These are phyloP conservation scores for Penicillium argentinense DNA, from an alignment of 495 filamentous ascomycete genomes.

Conservation along the genomic window DNA sequence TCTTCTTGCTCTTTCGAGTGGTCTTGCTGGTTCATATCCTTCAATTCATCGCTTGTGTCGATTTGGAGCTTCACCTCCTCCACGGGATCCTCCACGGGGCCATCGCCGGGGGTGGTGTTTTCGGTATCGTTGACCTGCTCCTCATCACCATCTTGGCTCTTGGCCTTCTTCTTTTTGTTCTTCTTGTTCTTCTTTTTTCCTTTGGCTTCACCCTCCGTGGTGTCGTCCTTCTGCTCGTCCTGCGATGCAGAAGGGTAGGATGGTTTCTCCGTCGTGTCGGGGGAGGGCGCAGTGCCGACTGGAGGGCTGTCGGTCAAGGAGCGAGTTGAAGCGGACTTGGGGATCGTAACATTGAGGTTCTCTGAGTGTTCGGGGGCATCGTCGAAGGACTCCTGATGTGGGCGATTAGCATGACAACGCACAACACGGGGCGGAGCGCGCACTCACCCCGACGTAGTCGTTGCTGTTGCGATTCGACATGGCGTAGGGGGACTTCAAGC, in stretches of 20 bases:
- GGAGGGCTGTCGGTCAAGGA: conserved; percentile 52
- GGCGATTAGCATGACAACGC: conserved; percentile 15
- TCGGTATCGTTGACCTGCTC: background rate
- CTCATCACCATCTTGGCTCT: conserved; percentile 3
- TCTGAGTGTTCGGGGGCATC: conserved; percentile 63
- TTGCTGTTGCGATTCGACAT: conserved; percentile 46
- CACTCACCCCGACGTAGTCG: conserved; percentile 52
- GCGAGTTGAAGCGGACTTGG: conserved; percentile 38
- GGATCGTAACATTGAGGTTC: conserved; percentile 35
- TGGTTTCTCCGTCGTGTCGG: conserved; percentile 38
- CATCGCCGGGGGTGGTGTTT: conserved; percentile 2
- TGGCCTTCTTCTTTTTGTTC: conserved; percentile 25
- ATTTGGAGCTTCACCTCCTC: conserved; percentile 6
- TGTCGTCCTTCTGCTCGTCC: conserved; percentile 27
- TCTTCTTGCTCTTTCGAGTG: conserved; percentile 13
- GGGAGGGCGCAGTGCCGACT: conserved; percentile 36
- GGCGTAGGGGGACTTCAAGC: conserved; percentile 14
- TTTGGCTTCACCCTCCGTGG: conserved; percentile 3
- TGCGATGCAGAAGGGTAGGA: conserved; percentile 31
- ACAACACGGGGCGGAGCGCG: conserved; percentile 3
- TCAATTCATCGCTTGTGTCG: conserved; percentile 11
- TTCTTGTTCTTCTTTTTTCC: conserved; percentile 17
- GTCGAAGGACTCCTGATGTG: conserved; percentile 68
- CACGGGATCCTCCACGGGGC: conserved; percentile 6
- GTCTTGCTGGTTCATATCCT: conserved; percentile 6